These are phyloP conservation scores for Withania somnifera DNA, from an alignment of 305 asterid species.

Conservation along the genomic window DNA sequence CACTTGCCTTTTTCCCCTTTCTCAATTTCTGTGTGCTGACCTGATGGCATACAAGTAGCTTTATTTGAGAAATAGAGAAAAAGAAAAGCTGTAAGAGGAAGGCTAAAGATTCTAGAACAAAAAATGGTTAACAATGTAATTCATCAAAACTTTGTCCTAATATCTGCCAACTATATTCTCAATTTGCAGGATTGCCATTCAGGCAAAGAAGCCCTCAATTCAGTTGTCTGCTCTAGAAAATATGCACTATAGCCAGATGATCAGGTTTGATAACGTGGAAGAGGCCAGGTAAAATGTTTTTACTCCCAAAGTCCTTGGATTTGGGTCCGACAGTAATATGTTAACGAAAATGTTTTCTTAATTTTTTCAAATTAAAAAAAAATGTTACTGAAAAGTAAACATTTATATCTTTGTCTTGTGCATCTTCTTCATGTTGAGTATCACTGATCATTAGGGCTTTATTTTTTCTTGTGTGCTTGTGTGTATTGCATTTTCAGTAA, in stretches of 20 bases:
- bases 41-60: not conserved
- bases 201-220: conserved; percentile 47
- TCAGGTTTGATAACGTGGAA: conserved; percentile 78
- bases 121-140: not conserved
- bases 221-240: conserved; percentile 89
- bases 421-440: not conserved
- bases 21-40: not conserved
- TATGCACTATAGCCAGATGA: conserved; percentile 92
- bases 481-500: not conserved
- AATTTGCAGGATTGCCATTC: conserved; percentile 54
- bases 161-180: not conserved
- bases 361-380: too few species aligned
- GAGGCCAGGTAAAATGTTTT: conserved; percentile 59
- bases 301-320: not conserved
- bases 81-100: not conserved
- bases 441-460: not conserved
- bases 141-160: not conserved
- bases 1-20: not conserved
- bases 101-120: not conserved
- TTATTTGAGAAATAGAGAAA: not conserved
- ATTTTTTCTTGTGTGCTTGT: not conserved
- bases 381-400: not conserved
- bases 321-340: not conserved
- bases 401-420: not conserved
- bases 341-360: too few species aligned